A percentile compares a stretch with the other conserved stretches of the same genome.
Evolutionary conservation across 2,329 filamentous ascomycete species (phyloP).

Genomic region (Fusarium verrucosum): DNA sequence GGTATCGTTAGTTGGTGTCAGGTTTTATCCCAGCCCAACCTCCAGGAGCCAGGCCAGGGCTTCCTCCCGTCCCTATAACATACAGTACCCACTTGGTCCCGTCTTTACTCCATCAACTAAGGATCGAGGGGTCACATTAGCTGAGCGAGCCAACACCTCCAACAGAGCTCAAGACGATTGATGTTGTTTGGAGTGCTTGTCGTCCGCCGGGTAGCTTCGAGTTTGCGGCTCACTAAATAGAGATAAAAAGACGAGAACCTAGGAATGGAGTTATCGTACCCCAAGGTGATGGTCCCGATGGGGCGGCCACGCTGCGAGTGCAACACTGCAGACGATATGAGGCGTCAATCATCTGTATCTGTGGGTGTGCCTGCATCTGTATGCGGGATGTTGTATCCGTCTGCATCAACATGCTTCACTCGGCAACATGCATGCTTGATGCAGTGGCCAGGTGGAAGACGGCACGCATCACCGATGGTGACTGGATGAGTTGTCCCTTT

Average conservation of each 20-base stretch:
- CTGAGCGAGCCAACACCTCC: constrained; percentile 21
- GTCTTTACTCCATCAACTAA: constrained; percentile 30
- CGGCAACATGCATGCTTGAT: constrained; percentile 20
- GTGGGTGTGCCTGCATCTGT: constrained; percentile 26
- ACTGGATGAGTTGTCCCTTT: constrained; percentile 33
- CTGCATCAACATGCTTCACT: constrained; percentile 20
- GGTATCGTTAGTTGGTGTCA: constrained; percentile 16
- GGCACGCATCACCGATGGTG: constrained; percentile 14
- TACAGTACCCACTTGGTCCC: constrained; percentile 30
- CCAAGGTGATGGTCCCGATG: constrained; percentile 3
- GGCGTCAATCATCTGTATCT: constrained; percentile 8
- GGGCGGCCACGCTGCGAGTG: constrained; percentile 18
- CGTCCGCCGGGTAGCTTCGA: background rate
- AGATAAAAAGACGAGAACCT: background rate
- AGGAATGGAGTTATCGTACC: background rate
- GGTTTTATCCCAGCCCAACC: constrained; percentile 16
- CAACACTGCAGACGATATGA: constrained; percentile 29
- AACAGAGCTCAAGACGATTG: constrained; percentile 12
- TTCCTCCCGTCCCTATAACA: constrained; percentile 30
- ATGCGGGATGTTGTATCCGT: constrained; percentile 22
- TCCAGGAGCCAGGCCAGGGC: constrained; percentile 20
- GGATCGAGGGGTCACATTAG: constrained; percentile 16
- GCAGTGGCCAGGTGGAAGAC: constrained; percentile 12
- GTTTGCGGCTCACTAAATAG: background rate
- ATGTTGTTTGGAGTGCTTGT: constrained; percentile 12